A percentile compares a stretch with the other conserved stretches of the same genome.
Evolutionary conservation across 305 asterid genomes (phyloP).

Genomic region (Plantago coronopus): DNA sequence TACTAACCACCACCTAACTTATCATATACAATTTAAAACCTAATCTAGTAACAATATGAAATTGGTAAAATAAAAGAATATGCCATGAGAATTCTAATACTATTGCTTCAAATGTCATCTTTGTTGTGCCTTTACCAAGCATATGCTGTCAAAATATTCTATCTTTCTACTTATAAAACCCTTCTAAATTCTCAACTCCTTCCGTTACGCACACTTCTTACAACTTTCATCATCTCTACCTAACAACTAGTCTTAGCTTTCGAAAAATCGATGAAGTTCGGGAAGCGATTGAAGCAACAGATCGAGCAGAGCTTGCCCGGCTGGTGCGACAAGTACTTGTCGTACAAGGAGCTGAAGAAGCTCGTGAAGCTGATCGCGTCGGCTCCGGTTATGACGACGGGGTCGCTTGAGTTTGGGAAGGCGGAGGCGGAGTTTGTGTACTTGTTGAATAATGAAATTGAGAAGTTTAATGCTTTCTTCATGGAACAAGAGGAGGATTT

Average conservation of each 20-base stretch:
- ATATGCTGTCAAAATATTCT: slow-evolving; percentile 87
- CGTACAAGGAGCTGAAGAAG: slow-evolving; percentile 79
- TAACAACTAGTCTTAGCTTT: too few relatives aligned
- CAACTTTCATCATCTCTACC: background rate
- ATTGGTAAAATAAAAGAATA: slow-evolving; percentile 42
- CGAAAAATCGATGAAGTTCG: slow-evolving; percentile 80
- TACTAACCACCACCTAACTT: too few relatives aligned
- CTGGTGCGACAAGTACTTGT: slow-evolving; percentile 67
- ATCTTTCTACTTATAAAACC: slow-evolving; percentile 16
- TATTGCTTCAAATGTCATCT: slow-evolving; percentile 29
- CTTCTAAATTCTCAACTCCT: slow-evolving; percentile 1
- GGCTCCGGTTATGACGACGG: slow-evolving; percentile 33
- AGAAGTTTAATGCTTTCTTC: slow-evolving; percentile 79
- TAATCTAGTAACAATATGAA: background rate
- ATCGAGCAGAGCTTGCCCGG: slow-evolving; percentile 67
- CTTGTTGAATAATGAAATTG: slow-evolving; percentile 75
- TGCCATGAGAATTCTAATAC: slow-evolving; percentile 57
- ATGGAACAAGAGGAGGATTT: slow-evolving; percentile 94
- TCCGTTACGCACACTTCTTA: background rate
- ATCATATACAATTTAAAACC: too few relatives aligned
- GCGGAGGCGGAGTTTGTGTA: slow-evolving; percentile 62
- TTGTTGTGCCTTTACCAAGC: slow-evolving; percentile 42
- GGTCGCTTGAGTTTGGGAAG: slow-evolving; percentile 28
- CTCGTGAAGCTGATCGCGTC: slow-evolving; percentile 53
- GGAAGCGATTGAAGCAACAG: slow-evolving; percentile 82